Percentiles rank a stretch among this genome's conserved stretches.
phyloP scores from a whole-genome alignment of 1,284 basidiomycete genomes.

The Austropuccinia psidii region DNA sequence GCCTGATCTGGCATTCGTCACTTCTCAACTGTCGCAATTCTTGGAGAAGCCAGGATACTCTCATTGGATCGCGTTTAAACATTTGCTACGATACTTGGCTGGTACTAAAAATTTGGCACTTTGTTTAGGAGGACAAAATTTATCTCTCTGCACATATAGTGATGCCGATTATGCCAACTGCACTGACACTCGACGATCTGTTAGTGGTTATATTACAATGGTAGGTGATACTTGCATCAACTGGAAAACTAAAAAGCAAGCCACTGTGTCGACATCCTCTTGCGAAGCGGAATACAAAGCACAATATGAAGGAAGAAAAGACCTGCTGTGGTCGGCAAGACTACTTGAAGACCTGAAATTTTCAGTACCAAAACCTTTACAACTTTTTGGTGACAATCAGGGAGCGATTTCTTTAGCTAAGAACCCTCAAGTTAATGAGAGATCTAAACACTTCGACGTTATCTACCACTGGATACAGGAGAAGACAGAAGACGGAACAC shows the following conservation, averaged over 20 bases:
- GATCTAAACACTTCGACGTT: no score
- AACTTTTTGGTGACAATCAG: no score
- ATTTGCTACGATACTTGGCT: neutral
- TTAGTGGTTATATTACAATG: neutral
- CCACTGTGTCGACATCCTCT: neutral
- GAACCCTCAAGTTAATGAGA: no score
- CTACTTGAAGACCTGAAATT: no score
- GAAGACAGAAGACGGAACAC: no score
- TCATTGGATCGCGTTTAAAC: neutral
- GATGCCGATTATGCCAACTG: no score
- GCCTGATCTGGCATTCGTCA: conserved; percentile 1
- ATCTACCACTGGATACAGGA: no score
- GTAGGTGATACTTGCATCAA: neutral
- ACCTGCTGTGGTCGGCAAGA: no score
- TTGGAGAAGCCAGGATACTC: neutral
- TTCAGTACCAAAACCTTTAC: no score
- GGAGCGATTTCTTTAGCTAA: no score
- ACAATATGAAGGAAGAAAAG: neutral
- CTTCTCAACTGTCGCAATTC: neutral
- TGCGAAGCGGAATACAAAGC: neutral
- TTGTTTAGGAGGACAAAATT: no score
- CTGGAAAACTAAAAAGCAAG: neutral
- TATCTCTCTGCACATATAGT: no score
- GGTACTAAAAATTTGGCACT: neutral
- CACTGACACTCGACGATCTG: neutral